Evolutionary conservation across 2,329 filamentous ascomycete species (phyloP), one percentile per base, ranked within the genome.

Genomic region (Curvularia sp.): DNA sequence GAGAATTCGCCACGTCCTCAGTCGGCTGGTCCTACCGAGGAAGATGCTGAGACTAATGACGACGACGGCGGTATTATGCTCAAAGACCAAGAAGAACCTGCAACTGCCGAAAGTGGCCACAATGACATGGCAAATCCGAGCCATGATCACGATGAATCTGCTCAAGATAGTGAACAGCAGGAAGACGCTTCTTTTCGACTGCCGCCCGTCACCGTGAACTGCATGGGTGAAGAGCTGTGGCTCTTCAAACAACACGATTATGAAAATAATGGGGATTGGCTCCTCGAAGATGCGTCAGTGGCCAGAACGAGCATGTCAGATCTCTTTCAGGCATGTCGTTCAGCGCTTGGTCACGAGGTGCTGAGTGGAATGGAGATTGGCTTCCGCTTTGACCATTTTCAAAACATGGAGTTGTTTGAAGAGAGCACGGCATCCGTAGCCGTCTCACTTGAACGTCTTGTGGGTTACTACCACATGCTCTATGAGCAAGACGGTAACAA

Each of bases 401-500:
- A 69, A 48, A 66, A 66, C 28, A 61, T 73, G 46, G 69, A 74
- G 52, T 51, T 75, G 3, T 75, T 67, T 39, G 70, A 75, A 47
- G 73, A 75, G 43, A 68, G 66, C 47, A 72, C 65, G 3, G 67
- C 68, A n/a, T 74, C 68, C 47, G 67, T 70, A n/a, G 63, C 67
- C 36, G 60, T 72, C 21, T 66, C 62, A 8, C 54, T 76, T 48
- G 63, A 81, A 45, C 81, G 87, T 55, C 78, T 91, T 43, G 74
- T 89, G 57, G 80, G 85, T 51, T 72, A 89, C 45, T 88, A 88
- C 67, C 74, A 87, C 57, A 79, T 80, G 15, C 77, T 91, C 45
- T 81, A 84, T 63, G 80, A 80, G 30, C 87, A 89, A 67, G 87
- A 89, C 69, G 84, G 81, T 23, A 73, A 80, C 39, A 76, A 81